These are phyloP conservation scores for Sporisorium graminicola DNA, from an alignment of 1,284 basidiomycete genomes.

Conservation along the genomic window DNA sequence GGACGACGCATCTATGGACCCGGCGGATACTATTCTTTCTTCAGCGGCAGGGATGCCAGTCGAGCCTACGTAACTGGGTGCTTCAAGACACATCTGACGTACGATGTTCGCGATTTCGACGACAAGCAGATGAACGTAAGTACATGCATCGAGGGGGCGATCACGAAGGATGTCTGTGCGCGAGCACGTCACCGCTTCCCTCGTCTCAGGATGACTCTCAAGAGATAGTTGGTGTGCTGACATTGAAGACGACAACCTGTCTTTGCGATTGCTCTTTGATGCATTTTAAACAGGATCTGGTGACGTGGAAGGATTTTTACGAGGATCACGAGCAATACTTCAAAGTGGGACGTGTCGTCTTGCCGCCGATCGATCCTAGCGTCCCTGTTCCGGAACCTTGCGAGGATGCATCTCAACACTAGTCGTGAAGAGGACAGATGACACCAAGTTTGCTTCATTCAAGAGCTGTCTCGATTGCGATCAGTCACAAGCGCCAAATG, in stretches of 20 bases:
- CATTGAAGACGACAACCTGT: constrained; percentile 1
- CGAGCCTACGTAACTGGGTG: constrained; percentile 68
- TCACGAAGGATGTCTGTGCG: too few species aligned
- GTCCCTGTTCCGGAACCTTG: constrained; percentile 59
- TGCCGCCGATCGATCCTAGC: constrained; percentile 53
- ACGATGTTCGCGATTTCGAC: constrained; percentile 65
- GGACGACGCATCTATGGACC: constrained; percentile 83
- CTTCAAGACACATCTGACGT: constrained; percentile 65
- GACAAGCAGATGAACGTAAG: constrained; percentile 53
- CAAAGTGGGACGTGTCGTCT: constrained; percentile 56
- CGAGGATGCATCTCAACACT: constrained; percentile 30
- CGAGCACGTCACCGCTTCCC: too few species aligned
- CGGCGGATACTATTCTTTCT: constrained; percentile 64
- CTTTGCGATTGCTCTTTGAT: constrained; percentile 2
- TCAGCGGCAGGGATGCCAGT: constrained; percentile 65
- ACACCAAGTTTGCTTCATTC: background rate
- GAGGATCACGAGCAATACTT: constrained; percentile 57
- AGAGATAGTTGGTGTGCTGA: background rate
- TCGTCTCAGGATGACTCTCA: too few species aligned
- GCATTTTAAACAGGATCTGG: too few species aligned
- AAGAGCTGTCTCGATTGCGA: background rate
- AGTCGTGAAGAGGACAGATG: background rate
- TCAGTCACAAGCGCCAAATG: too few species aligned
- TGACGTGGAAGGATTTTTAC: constrained; percentile 63
- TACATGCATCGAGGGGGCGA: background rate